Conservation (phyloP, 1,284 basidiomycete species). For the Marasmius sp. region DNA sequence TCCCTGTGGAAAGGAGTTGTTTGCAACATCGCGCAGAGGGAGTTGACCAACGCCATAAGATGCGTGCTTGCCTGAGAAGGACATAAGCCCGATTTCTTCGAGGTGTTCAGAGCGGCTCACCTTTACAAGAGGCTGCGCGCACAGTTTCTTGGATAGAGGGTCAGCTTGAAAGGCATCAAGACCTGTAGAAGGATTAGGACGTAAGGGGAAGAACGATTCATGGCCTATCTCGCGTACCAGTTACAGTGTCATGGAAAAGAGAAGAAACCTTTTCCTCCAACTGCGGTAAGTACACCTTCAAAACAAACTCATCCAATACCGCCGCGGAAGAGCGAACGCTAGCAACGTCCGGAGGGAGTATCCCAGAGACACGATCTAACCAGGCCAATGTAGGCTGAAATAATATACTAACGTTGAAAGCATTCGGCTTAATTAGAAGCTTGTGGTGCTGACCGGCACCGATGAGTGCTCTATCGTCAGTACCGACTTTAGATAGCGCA, state of each 20-base stretch:
- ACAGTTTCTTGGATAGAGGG: slow-evolving; percentile 59
- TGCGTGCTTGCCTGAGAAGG: slow-evolving; percentile 70
- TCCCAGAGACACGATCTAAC: slow-evolving; percentile 69
- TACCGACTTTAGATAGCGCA: slow-evolving; percentile 56
- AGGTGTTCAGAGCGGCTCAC: slow-evolving; percentile 34
- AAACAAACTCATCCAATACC: slow-evolving; percentile 92
- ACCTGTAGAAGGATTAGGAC: slow-evolving; percentile 38
- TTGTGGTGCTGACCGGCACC: slow-evolving; percentile 80
- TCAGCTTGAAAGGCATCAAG: slow-evolving; percentile 86
- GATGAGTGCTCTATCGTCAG: slow-evolving; percentile 66
- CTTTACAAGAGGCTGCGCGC: slow-evolving; percentile 76
- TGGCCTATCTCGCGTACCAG: slow-evolving; percentile 44
- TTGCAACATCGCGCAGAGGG: slow-evolving; percentile 88
- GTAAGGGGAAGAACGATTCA: neutral
- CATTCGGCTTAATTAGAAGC: slow-evolving; percentile 85
- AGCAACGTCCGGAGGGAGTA: slow-evolving; percentile 76
- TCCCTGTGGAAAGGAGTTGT: slow-evolving; percentile 96
- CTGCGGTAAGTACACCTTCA: slow-evolving; percentile 91
- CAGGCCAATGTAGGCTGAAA: slow-evolving; percentile 94
- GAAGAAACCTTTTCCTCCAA: slow-evolving; percentile 92
- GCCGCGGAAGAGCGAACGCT: slow-evolving; percentile 70
- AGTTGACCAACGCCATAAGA: slow-evolving; percentile 89
- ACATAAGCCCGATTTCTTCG: slow-evolving; percentile 3
- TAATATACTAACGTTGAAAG: slow-evolving; percentile 92
- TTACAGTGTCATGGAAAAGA: slow-evolving; percentile 85